Evolutionary conservation across 2,329 filamentous ascomycete genomes (phyloP), one percentile per base, ranked within the genome.

Genomic region (Davidsoniella australis): DNA sequence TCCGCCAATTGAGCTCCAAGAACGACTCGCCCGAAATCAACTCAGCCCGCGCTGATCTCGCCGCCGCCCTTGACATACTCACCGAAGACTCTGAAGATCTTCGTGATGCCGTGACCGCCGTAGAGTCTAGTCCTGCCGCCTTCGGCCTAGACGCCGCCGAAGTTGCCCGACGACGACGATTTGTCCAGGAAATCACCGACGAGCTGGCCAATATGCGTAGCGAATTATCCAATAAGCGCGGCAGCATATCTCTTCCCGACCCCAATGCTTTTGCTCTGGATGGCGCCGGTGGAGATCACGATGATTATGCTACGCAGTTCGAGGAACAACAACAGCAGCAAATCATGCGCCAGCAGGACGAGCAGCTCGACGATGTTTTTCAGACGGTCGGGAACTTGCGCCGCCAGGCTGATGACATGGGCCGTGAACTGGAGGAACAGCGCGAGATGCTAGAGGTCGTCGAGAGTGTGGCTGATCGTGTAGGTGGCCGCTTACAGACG

Each of bases 391-490:
- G 88, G 2, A 95, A 87, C 61, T 66, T 98, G 60, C 72, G 89
- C 50, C 73, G 82, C 60, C 91, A 96, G 70, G 93, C 91, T 1
- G 81, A 93, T 64, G 85, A 87, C 57, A 98, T 98, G 89, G 89
- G 91, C 1, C 72, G 89, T 51, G 91, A 98, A 68, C 70, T 98
- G 42, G 93, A 95, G 65, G 91, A 98, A 67, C 91, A 98, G 70
- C 75, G 74, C 18, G 85, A 87, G 63, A 82, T 96, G 75, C 71
- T 98, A 51, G 80, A 91, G 55, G 80, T 84, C 47, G 82, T 93
- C 39, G 89, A 96, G 64, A 75, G 72, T 26, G 70, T 94, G 50
- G 86, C 85, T 3, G 88, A 96, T 62, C 74, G 89, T 33, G 87
- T 98, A 1, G 84, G 85, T 12, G 84, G 85, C 1, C 80, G 91